Percentiles rank a stretch among this genome's conserved stretches.
phyloP scores from a whole-genome alignment of 2,329 filamentous ascomycete genomes.

The Neopestalotiopsis sp. region DNA sequence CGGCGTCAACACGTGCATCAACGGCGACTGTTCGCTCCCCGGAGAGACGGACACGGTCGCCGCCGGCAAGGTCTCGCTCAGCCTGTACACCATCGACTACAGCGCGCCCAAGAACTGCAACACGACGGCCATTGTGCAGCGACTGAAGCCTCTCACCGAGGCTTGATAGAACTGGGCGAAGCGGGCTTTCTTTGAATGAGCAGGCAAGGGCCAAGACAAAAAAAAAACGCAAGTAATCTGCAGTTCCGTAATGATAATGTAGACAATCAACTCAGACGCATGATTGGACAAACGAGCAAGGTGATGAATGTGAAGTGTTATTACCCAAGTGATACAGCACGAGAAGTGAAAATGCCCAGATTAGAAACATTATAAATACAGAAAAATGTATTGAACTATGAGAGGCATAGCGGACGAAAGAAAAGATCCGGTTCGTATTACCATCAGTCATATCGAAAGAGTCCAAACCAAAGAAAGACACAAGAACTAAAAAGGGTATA shows the following conservation, averaged over 20 bases:
- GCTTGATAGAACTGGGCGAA: neutral
- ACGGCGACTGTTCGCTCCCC: constrained; percentile 55
- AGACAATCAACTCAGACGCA: neutral
- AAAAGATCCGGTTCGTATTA: neutral
- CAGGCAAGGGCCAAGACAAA: too few relatives aligned
- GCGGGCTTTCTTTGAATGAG: neutral
- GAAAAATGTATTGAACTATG: neutral
- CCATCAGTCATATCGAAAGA: neutral
- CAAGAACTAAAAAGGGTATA: constrained; percentile 16
- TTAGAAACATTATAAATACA: neutral
- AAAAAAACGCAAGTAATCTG: too few relatives aligned
- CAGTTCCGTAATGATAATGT: neutral
- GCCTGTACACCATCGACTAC: constrained; percentile 16
- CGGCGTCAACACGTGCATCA: constrained; percentile 55
- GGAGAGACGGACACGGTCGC: constrained; percentile 49
- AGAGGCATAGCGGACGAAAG: neutral
- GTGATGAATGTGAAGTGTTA: too few relatives aligned
- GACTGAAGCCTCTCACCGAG: constrained; percentile 7
- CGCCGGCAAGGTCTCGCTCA: constrained; percentile 13
- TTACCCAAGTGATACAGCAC: neutral
- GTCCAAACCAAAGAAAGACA: neutral
- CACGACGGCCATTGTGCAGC: constrained; percentile 6
- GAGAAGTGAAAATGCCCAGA: neutral
- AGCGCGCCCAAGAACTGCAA: constrained; percentile 14
- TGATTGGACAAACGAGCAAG: too few relatives aligned